These are phyloP conservation scores for Scedosporium aurantiacum DNA, from an alignment of 2,329 filamentous ascomycete genomes.

Conservation along the genomic window DNA sequence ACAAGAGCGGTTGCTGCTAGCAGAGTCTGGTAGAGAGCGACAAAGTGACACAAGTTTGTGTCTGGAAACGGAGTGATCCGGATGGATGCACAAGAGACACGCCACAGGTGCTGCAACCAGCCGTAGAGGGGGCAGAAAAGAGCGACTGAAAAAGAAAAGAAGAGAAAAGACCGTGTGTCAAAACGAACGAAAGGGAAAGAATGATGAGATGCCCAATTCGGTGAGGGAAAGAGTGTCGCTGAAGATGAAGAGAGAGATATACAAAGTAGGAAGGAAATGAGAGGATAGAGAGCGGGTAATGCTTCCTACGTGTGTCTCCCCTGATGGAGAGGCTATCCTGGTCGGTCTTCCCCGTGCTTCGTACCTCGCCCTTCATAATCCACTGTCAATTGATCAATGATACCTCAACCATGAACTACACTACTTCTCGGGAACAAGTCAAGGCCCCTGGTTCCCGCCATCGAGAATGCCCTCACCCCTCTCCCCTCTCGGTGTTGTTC, in stretches of 20 bases:
- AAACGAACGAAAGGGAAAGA: conserved; percentile 5
- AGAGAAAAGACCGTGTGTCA: not conserved
- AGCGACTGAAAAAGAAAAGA: conserved; percentile 1
- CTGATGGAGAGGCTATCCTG: too few species aligned
- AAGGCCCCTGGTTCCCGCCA: not conserved
- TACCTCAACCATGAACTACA: too few species aligned
- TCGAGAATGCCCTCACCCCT: not conserved
- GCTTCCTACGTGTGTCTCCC: too few species aligned
- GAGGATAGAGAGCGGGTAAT: too few species aligned
- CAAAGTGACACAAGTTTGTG: conserved; percentile 3
- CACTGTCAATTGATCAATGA: too few species aligned
- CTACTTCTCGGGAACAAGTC: not conserved
- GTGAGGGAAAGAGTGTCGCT: conserved; percentile 9
- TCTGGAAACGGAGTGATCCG: conserved; percentile 4
- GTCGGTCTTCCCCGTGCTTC: too few species aligned
- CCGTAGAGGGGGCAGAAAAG: conserved; percentile 8
- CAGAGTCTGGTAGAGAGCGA: conserved; percentile 3
- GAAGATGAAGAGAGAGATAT: not conserved
- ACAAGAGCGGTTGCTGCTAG: not conserved
- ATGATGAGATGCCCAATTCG: conserved; percentile 5
- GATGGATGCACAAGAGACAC: not conserved
- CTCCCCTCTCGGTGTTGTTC: not conserved
- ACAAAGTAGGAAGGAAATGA: not conserved
- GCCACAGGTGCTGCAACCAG: not conserved
- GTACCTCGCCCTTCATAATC: not conserved